Evolutionary conservation across 805 yeast species (phyloP).

Genomic region (Ogataea nakhonphanomensis): DNA sequence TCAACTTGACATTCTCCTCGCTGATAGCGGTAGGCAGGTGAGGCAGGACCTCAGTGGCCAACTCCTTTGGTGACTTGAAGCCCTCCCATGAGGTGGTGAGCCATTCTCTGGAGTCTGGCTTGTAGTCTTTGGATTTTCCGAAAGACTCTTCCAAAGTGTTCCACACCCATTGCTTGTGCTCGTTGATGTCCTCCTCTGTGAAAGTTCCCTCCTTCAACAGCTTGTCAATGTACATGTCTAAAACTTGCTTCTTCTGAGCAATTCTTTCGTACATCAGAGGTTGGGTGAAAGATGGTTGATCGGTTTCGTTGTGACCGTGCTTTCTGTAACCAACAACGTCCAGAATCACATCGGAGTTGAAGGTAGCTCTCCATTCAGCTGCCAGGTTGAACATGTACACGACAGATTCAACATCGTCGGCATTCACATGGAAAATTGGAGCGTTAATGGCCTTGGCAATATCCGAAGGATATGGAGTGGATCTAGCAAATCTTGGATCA

Average conservation of each 20-base stretch:
- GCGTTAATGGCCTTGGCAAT: constrained; percentile 95
- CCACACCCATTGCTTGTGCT: constrained; percentile 99
- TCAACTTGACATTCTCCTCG: constrained; percentile 63
- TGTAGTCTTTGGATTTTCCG: constrained; percentile 81
- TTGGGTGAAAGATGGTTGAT: constrained; percentile 98
- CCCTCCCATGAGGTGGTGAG: constrained; percentile 98
- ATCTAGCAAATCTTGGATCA: constrained; percentile 95
- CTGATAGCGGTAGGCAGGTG: constrained; percentile 93
- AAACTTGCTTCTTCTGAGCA: constrained; percentile 82
- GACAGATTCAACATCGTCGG: constrained; percentile 94
- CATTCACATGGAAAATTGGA: constrained; percentile 98
- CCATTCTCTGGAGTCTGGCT: constrained; percentile 95
- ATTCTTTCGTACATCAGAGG: constrained; percentile 95
- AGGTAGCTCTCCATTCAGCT: constrained; percentile 96
- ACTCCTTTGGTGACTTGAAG: constrained; percentile 94
- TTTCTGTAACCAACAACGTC: constrained; percentile 98
- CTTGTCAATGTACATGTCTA: constrained; percentile 79
- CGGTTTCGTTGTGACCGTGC: constrained; percentile 99
- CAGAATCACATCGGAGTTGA: constrained; percentile 93
- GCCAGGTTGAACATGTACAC: constrained; percentile 92
- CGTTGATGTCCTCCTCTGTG: constrained; percentile 84
- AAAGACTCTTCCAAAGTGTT: constrained; percentile 86
- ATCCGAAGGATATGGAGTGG: constrained; percentile 97
- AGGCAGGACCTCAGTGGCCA: constrained; percentile 92
- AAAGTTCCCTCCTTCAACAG: constrained; percentile 84